Base-by-base conservation (phyloP, 768 basidiomycete genomes). In the Guyanaporus albipodus region DNA sequence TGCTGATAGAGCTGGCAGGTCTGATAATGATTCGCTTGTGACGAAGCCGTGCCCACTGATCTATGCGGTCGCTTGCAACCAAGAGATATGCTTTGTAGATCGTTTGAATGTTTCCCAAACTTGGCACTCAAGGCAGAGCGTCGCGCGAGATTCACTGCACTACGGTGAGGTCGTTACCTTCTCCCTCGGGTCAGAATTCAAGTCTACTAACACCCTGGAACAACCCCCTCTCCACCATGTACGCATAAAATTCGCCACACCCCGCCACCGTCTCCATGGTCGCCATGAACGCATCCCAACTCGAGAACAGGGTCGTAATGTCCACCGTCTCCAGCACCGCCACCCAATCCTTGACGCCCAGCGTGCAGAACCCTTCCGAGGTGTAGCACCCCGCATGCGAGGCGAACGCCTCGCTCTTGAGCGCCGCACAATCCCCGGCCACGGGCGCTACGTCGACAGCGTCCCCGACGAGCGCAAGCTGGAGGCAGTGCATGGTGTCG, bases 401-500 rank as follows among this genome's bases (percentile, higher is more conserved):
- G 0, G 55, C 68, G 40, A 75, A 73, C 17, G 73, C 75, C 29
- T 61, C 60, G 34, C 65, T 50, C 28, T 67, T 56, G 18, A 76
- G 55, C 14, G 55, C 64, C 3, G 53, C 31, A 36, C 74, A 77
- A 3, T 65, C 23, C 9, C 9, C 18, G 5, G 34, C 35, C 2
- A 54, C 47, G 4, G 56, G 53, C 0, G 53, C 46, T 0, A 51
- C 49, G n/a, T 64, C 57, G 8, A 61, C 44, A 6, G 59, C 57
- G 19, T 73, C 69, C 2, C 64, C 64, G 3, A 76, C 69, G 18
- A 77, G 66, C 3, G 64, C 67, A 0, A 48, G 50, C 48, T 76
- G 75, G 8, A 77, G 65, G 45, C 76, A 77, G 39, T 67, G 67
- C 74, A 77, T 74, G 14, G 71, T 72, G 27, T 64, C 56, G 28